Evolutionary conservation across 805 yeast genomes (phyloP).

Genomic region (Maudiozyma saulgeensis): DNA sequence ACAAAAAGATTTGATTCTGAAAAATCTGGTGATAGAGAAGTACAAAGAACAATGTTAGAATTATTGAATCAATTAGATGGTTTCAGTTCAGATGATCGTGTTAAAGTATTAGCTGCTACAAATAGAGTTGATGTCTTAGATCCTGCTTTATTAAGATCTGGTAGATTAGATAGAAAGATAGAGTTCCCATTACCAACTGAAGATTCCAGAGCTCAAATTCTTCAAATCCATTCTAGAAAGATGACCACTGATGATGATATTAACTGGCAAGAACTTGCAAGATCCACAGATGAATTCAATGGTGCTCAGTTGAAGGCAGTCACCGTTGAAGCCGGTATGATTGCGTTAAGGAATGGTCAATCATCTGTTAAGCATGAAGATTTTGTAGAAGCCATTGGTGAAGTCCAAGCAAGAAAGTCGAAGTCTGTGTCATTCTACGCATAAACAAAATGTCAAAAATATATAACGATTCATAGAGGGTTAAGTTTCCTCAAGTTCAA

Average conservation of each 20-base stretch:
- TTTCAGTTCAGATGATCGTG: conserved; percentile 93
- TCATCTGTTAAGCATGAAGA: conserved; percentile 90
- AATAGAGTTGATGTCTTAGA: conserved; percentile 96
- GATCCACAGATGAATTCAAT: conserved; percentile 96
- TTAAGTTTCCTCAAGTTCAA: not conserved
- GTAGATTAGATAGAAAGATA: conserved; percentile 94
- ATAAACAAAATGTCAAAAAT: conserved; percentile 24
- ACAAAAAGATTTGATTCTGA: conserved; percentile 96
- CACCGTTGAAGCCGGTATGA: conserved; percentile 99
- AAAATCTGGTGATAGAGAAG: conserved; percentile 96
- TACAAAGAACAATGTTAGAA: conserved; percentile 98
- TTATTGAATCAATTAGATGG: conserved; percentile 95
- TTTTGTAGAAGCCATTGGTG: conserved; percentile 95
- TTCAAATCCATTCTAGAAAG: conserved; percentile 95
- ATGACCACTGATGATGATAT: conserved; percentile 87
- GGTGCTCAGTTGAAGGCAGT: conserved; percentile 99
- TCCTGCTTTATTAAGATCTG: conserved; percentile 96
- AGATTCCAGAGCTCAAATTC: conserved; percentile 92
- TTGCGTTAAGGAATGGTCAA: conserved; percentile 93
- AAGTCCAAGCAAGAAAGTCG: conserved; percentile 94
- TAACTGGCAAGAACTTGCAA: conserved; percentile 96
- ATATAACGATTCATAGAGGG: not conserved
- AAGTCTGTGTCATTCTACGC: conserved; percentile 96
- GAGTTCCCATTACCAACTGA: conserved; percentile 97
- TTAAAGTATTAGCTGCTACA: conserved; percentile 95